Evolutionary conservation across 2,329 filamentous ascomycete genomes (phyloP).

Genomic region (Periglandula ipomoeae): DNA sequence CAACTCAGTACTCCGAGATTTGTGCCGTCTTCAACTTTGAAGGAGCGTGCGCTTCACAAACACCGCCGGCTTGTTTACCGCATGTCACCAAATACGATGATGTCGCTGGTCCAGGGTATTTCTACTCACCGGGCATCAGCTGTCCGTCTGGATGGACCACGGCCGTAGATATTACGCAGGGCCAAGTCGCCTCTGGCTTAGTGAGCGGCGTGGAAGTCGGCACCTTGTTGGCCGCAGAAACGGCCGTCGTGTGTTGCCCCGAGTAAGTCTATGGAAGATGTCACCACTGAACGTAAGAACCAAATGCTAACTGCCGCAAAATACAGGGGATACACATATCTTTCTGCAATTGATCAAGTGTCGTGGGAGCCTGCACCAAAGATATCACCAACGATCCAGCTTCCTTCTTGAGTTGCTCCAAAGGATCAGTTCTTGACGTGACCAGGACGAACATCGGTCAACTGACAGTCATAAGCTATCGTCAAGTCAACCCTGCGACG

Average conservation of each 20-base stretch:
- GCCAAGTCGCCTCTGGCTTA: not conserved
- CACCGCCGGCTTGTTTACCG: not conserved
- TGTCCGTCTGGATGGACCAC: not conserved
- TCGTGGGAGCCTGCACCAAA: not conserved
- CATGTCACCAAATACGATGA: constrained; percentile 3
- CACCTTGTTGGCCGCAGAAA: not conserved
- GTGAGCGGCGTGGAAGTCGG: not conserved
- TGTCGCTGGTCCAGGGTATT: constrained; percentile 1
- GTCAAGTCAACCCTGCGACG: not conserved
- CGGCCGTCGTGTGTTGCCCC: not conserved
- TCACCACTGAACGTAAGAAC: not conserved
- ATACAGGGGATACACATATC: not conserved
- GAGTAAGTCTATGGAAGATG: not conserved
- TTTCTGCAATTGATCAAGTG: not conserved
- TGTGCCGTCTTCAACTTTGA: constrained; percentile 1
- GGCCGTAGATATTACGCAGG: not conserved
- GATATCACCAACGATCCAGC: not conserved
- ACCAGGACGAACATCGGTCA: not conserved
- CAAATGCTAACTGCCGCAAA: not conserved
- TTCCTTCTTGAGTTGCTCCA: not conserved
- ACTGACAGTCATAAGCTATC: not conserved
- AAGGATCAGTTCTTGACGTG: not conserved
- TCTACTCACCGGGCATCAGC: not conserved
- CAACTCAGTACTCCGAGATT: not conserved
- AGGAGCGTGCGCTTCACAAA: not conserved